Conservation (phyloP, 2,329 filamentous ascomycete species). For the Botrytis paeoniae region DNA sequence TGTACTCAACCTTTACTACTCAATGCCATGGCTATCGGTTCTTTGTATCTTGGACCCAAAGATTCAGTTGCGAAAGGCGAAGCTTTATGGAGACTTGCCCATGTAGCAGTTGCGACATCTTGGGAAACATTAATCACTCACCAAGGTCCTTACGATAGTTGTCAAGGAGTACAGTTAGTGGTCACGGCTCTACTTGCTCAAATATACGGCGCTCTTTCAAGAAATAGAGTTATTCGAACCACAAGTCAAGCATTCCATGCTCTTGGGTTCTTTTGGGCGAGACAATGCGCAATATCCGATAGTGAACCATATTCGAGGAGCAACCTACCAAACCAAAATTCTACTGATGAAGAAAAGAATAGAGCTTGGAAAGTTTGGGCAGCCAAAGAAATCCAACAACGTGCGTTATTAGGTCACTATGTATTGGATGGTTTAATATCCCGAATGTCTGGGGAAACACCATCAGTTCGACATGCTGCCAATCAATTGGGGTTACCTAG, state of each 20-base stretch:
- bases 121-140: constrained; percentile 47
- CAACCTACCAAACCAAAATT: constrained; percentile 38
- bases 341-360: constrained; percentile 40
- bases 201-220: constrained; percentile 44
- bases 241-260: constrained; percentile 46
- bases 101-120: constrained; percentile 45
- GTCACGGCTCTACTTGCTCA: constrained; percentile 44
- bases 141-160: constrained; percentile 43
- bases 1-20: constrained; percentile 44
- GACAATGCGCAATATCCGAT: constrained; percentile 45
- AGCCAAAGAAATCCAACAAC: constrained; percentile 45
- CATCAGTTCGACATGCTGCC: constrained; percentile 43
- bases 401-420: constrained; percentile 45
- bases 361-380: constrained; percentile 44
- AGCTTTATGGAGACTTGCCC: constrained; percentile 44
- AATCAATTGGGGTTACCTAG: constrained; percentile 43
- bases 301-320: constrained; percentile 38
- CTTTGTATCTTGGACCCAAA: constrained; percentile 45
- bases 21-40: constrained; percentile 47
- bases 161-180: constrained; percentile 45
- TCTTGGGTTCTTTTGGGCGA: constrained; percentile 46
- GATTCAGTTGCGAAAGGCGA: constrained; percentile 45
- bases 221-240: constrained; percentile 43
- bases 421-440: constrained; percentile 46
- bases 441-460: constrained; percentile 43